These are phyloP conservation scores for Acacia confusa DNA, from an alignment of 306 rosid genomes.

Conservation along the genomic window DNA sequence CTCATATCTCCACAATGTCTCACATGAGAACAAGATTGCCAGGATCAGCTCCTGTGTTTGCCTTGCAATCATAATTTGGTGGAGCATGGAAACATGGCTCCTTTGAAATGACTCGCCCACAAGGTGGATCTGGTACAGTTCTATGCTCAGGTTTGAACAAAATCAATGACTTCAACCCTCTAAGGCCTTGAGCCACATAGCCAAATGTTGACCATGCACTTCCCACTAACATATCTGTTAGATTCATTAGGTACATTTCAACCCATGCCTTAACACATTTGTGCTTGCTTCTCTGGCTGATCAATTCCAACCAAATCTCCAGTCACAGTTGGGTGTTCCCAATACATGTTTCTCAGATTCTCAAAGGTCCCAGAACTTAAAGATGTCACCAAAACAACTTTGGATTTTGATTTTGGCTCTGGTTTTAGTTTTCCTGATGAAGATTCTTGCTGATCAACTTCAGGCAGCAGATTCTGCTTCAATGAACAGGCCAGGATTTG, in stretches of 20 bases:
- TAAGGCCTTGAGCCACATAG: constrained; percentile 76
- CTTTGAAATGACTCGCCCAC: constrained; percentile 58
- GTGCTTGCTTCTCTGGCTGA: constrained; percentile 65
- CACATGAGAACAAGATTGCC: constrained; percentile 63
- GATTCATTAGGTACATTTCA: constrained; percentile 67
- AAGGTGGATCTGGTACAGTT: constrained; percentile 64
- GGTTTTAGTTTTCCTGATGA: constrained; percentile 23
- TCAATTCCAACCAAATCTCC: constrained; percentile 58
- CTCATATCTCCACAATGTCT: constrained; percentile 84
- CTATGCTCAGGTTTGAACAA: constrained; percentile 64
- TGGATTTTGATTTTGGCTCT: constrained; percentile 36
- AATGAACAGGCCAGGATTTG: constrained; percentile 59
- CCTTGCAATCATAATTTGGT: constrained; percentile 69
- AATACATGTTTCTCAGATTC: constrained; percentile 57
- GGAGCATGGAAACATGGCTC: constrained; percentile 86
- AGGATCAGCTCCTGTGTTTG: constrained; percentile 58
- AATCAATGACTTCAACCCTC: constrained; percentile 71
- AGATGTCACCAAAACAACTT: constrained; percentile 66
- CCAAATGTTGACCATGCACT: constrained; percentile 87
- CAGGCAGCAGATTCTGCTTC: constrained; percentile 59
- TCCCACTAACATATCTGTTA: constrained; percentile 61
- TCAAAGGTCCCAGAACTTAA: constrained; percentile 61
- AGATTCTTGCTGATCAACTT: constrained; percentile 33
- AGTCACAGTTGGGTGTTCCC: constrained; percentile 59
- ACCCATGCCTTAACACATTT: constrained; percentile 77